Conservation (phyloP, 1,139 yeast genomes). For the Blastobotrys aristatus region DNA sequence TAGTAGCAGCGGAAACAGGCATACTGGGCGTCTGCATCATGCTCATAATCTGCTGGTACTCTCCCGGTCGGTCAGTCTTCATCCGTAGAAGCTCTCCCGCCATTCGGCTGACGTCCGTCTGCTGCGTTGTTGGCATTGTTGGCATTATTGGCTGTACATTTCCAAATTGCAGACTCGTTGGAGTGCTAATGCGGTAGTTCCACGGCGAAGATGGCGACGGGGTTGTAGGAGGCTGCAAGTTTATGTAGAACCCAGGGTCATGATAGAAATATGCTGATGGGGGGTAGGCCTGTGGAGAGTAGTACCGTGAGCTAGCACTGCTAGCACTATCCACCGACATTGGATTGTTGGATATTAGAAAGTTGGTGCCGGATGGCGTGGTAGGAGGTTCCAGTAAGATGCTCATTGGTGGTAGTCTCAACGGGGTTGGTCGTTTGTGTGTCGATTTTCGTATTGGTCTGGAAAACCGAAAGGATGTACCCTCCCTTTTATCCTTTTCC, state of each 20-base stretch:
- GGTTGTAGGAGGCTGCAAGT: neutral
- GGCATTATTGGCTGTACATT: too few species aligned
- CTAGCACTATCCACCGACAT: neutral
- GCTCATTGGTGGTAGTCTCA: conserved; percentile 1
- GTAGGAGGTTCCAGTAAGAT: neutral
- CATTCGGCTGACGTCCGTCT: neutral
- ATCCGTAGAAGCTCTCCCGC: neutral
- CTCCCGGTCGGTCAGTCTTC: neutral
- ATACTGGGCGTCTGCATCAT: neutral
- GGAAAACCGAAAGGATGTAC: neutral
- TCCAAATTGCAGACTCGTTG: neutral
- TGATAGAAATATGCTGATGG: too few species aligned
- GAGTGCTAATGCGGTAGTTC: neutral
- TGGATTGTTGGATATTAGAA: neutral
- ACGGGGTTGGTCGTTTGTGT: neutral
- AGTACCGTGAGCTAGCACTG: neutral
- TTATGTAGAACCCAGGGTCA: neutral
- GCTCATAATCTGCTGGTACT: neutral
- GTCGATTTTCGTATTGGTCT: neutral
- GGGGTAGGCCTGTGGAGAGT: neutral
- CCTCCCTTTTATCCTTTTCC: neutral
- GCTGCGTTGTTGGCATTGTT: neutral
- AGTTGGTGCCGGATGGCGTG: neutral
- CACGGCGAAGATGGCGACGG: conserved; percentile 3
- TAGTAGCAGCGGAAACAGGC: neutral